Percentiles rank a stretch among this genome's conserved stretches.
These are phyloP conservation scores for Waitea zeae DNA, from an alignment of 1,284 basidiomycete genomes.

Conservation along the genomic window DNA sequence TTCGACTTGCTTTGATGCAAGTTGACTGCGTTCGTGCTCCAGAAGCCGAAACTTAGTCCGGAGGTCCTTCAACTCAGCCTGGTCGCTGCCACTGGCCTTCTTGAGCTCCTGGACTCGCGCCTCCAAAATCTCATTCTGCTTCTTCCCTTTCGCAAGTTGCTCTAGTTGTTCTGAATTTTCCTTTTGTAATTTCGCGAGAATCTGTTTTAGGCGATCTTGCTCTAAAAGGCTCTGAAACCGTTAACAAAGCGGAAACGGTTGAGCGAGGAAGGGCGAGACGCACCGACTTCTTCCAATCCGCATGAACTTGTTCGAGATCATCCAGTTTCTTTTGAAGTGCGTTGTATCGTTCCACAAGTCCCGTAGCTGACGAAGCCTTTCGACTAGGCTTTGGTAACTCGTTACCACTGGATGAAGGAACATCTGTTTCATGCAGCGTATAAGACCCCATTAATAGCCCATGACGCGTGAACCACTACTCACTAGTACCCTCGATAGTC, in stretches of 20 bases:
- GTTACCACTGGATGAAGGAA: too few species aligned
- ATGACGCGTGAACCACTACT: too few species aligned
- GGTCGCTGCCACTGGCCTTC: conserved; percentile 26
- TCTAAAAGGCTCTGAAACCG: conserved; percentile 36
- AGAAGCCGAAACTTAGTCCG: conserved; percentile 36
- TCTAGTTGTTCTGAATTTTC: conserved; percentile 32
- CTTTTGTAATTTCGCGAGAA: conserved; percentile 32
- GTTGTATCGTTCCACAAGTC: conserved; percentile 18
- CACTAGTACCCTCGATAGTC: too few species aligned
- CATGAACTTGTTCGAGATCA: conserved; percentile 44
- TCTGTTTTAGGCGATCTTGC: conserved; percentile 37
- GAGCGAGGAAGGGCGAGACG: conserved; percentile 11
- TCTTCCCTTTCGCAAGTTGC: conserved; percentile 41
- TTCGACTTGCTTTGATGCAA: conserved; percentile 33
- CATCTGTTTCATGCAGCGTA: too few species aligned
- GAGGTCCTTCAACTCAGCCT: conserved; percentile 44
- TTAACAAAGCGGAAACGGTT: conserved; percentile 1
- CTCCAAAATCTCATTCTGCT: conserved; percentile 37
- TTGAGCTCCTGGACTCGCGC: conserved; percentile 38
- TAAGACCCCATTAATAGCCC: too few species aligned
- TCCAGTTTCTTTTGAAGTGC: conserved; percentile 46
- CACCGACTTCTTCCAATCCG: conserved; percentile 49
- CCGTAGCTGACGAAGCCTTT: too few species aligned
- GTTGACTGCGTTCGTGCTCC: conserved; percentile 39
- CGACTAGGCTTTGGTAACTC: too few species aligned